Evolutionary conservation across 2,329 filamentous ascomycete genomes (phyloP).

Genomic region (Aureobasidium musti): DNA sequence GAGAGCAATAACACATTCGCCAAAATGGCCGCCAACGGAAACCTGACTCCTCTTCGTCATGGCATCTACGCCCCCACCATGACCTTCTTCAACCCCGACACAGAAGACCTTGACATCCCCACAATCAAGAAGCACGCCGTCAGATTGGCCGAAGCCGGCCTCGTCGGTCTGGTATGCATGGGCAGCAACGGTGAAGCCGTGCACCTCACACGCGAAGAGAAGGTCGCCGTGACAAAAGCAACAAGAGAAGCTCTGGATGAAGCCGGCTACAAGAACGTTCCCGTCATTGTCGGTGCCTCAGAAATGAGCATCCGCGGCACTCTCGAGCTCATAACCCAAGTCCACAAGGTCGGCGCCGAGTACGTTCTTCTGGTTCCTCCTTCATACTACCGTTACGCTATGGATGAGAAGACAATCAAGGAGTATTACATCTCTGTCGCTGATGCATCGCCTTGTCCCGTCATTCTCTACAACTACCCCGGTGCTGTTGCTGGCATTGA

Average conservation of each 20-base stretch:
- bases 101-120: constrained; percentile 80
- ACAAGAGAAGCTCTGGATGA: constrained; percentile 80
- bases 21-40: constrained; percentile 40
- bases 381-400: constrained; percentile 77
- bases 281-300: constrained; percentile 78
- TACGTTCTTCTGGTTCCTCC: constrained; percentile 79
- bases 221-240: constrained; percentile 70
- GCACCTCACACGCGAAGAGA: constrained; percentile 78
- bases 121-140: constrained; percentile 78
- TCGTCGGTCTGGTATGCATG: constrained; percentile 82
- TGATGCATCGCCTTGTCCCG: constrained; percentile 71
- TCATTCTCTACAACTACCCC: constrained; percentile 89
- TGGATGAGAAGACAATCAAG: constrained; percentile 71
- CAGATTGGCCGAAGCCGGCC: constrained; percentile 72
- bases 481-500: constrained; percentile 84
- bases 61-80: constrained; percentile 88
- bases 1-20: constrained; percentile 22
- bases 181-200: constrained; percentile 90
- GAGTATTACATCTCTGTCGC: constrained; percentile 76
- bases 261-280: constrained; percentile 72
- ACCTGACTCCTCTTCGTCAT: constrained; percentile 65
- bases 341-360: constrained; percentile 70
- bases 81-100: constrained; percentile 84
- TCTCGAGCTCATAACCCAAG: constrained; percentile 70
- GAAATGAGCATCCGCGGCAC: constrained; percentile 81